Percentiles rank a stretch among this genome's conserved stretches.
Conservation (phyloP, 306 rosid species). For the Myrica gale region DNA sequence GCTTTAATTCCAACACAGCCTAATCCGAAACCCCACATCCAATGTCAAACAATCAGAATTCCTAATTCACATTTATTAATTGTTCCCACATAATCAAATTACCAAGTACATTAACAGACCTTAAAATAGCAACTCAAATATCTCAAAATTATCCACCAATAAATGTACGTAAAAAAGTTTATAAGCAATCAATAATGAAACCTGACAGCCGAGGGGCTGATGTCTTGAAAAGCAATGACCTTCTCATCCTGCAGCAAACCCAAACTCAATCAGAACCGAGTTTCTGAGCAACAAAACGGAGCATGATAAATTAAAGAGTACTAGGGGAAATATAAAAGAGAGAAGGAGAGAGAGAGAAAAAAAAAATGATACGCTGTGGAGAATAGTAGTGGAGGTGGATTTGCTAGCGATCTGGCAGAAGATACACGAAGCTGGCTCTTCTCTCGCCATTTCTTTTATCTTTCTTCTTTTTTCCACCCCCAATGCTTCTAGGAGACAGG, state of each 20-base stretch:
- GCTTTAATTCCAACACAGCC: neutral
- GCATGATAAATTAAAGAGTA: neutral
- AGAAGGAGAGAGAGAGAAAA: conserved; percentile 20
- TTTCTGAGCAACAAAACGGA: conserved; percentile 2
- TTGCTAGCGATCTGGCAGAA: conserved; percentile 52
- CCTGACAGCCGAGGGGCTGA: conserved; percentile 67
- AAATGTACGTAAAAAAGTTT: too few species aligned
- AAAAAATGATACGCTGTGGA: conserved; percentile 39
- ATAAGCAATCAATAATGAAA: conserved; percentile 1
- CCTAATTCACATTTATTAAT: neutral
- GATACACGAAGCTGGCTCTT: conserved; percentile 37
- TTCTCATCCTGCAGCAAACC: conserved; percentile 49
- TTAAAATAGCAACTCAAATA: too few species aligned
- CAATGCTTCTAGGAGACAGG: neutral
- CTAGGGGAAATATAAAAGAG: neutral
- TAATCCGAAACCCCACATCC: neutral
- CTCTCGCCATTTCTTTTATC: conserved; percentile 45
- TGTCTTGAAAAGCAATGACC: conserved; percentile 60
- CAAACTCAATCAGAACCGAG: conserved; percentile 18
- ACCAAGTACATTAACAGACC: neutral
- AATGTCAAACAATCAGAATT: neutral
- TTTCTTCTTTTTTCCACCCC: neutral
- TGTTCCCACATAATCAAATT: neutral
- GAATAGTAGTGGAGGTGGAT: conserved; percentile 38
- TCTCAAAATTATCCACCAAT: too few species aligned